phyloP scores from a whole-genome alignment of 768 basidiomycete species.

The Boletus sp. region DNA sequence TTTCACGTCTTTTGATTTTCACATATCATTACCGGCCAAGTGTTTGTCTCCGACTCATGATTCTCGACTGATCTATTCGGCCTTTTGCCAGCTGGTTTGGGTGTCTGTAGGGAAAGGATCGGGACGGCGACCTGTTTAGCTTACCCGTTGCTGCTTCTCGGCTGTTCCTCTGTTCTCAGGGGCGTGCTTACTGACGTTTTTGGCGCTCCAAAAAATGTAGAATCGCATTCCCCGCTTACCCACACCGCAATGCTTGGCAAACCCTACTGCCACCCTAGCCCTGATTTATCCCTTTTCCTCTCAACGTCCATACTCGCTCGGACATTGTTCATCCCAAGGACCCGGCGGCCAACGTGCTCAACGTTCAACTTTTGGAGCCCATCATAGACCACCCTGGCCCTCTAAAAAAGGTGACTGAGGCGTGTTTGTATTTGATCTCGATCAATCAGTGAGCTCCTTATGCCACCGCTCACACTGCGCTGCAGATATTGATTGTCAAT shows the following conservation, averaged over 20 bases:
- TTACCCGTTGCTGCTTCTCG: slow-evolving; percentile 9
- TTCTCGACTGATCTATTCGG: slow-evolving; percentile 8
- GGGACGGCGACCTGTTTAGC: slow-evolving; percentile 14
- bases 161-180: slow-evolving; percentile 2
- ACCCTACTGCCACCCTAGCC: slow-evolving; percentile 7
- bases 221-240: slow-evolving; percentile 8
- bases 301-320: neutral
- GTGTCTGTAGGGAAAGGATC: slow-evolving; percentile 4
- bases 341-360: slow-evolving; percentile 1
- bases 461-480: neutral
- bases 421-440: neutral
- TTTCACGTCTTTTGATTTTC: slow-evolving; percentile 22
- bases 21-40: slow-evolving; percentile 19
- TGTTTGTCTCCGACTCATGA: neutral
- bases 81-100: neutral
- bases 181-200: slow-evolving; percentile 16
- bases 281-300: slow-evolving; percentile 4
- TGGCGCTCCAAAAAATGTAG: slow-evolving; percentile 1
- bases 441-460: neutral
- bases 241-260: slow-evolving; percentile 1
- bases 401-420: neutral
- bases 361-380: slow-evolving; percentile 8
- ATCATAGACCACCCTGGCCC: slow-evolving; percentile 5
- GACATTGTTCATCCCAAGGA: slow-evolving; percentile 3
- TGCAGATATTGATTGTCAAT: neutral